Evolutionary conservation across 768 basidiomycete genomes (phyloP), one percentile per base, ranked within the genome.

Genomic region (Glaciozyma antarctica): DNA sequence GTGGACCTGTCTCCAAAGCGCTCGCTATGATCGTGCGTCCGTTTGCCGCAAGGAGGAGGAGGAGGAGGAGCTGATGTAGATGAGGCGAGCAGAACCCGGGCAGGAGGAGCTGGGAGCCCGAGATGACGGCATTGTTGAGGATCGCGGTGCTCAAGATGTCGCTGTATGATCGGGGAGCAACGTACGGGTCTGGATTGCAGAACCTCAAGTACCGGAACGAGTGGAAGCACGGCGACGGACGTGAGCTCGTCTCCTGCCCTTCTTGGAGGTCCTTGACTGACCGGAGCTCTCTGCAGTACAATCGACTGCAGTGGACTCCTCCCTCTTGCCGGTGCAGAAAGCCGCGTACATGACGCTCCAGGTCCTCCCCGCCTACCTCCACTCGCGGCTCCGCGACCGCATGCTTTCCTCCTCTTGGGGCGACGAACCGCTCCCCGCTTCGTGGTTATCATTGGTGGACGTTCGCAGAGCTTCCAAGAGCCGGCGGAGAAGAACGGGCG

Each of bases 101-200:
- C 15, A 32, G 58, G 6, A 26, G 28, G 22, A 60, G 52, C 41
- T 67, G 62, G 61, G 63, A 73, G 51, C 72, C 72, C 2, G 73
- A 74, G 62, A 28, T 74, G 24, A 32, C 65, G 44, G 69, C 70
- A 3, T 22, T 70, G 21, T n/a, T 90, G 55, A 84, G 85, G 73
- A 76, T 88, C 3, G 79, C 81, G 17, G 79, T 93, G 19, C 90
- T 91, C 78, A 88, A 87, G 73, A 79, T 89, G 69, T 90, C 88
- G 1, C 78, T 91, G 8, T 92, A 89, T 88, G 81, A 87, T 69
- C 80, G 79, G 2, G 86, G 87, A 16, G 83, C 87, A 32, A 89
- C 83, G 60, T 92, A 93, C 73, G 90, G 90, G 57, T 86, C 88
- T 19, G 85, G 83, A 72, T 79, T 90, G 5, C 91, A 90, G 75